A percentile compares a stretch with the other conserved stretches of the same genome.
Evolutionary conservation across 495 filamentous ascomycete genomes (phyloP).

Genomic region (Neurospora sp.): DNA sequence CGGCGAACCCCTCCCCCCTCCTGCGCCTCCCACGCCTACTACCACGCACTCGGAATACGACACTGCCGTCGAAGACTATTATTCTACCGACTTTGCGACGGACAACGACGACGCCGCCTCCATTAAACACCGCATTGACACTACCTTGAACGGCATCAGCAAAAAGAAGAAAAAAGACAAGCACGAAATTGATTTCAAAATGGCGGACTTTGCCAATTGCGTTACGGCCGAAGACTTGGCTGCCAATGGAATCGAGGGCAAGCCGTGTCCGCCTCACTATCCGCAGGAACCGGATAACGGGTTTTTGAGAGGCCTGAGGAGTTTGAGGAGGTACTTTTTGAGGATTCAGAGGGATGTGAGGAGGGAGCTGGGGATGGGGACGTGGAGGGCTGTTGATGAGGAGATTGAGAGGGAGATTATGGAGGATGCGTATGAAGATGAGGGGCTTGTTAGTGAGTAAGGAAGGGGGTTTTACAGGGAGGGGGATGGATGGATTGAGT

Average conservation of each 20-base stretch:
- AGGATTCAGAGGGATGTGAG: slow-evolving; percentile 74
- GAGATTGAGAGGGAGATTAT: neutral
- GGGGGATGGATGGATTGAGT: too few species aligned
- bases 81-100: slow-evolving; percentile 37
- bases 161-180: slow-evolving; percentile 25
- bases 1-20: slow-evolving; percentile 42
- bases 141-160: neutral
- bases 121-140: neutral
- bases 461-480: neutral
- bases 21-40: slow-evolving; percentile 12
- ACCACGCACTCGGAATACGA: slow-evolving; percentile 31
- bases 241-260: slow-evolving; percentile 26
- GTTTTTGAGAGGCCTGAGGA: slow-evolving; percentile 77
- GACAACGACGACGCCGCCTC: slow-evolving; percentile 37
- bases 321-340: slow-evolving; percentile 75
- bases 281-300: slow-evolving; percentile 75
- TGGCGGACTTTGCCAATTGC: slow-evolving; percentile 97
- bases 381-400: neutral
- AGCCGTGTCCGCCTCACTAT: slow-evolving; percentile 71
- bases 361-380: slow-evolving; percentile 37
- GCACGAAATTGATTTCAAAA: slow-evolving; percentile 76
- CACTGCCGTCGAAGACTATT: slow-evolving; percentile 34
- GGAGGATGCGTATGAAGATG: neutral
- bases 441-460: neutral
- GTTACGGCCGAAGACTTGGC: slow-evolving; percentile 73